A percentile compares a stretch with the other conserved stretches of the same genome.
Conservation (phyloP, 805 yeast species). For the Priceomyces castillae region DNA sequence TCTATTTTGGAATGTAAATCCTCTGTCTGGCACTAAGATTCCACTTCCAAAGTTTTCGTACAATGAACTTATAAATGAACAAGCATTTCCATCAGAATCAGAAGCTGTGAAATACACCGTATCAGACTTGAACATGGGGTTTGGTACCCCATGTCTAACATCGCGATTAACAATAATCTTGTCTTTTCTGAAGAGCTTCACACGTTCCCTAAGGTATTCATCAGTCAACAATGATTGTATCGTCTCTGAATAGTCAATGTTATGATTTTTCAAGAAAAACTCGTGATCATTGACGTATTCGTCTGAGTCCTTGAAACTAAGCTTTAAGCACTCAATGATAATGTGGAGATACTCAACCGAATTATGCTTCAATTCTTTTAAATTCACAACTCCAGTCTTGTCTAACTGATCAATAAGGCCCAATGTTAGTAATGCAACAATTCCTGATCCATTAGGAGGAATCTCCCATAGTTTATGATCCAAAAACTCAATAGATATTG, state of each 20-base stretch:
- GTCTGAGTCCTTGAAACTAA: conserved; percentile 73
- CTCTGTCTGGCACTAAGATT: conserved; percentile 60
- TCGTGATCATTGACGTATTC: conserved; percentile 66
- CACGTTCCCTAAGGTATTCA: conserved; percentile 50
- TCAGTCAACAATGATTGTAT: conserved; percentile 44
- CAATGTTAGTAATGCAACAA: conserved; percentile 68
- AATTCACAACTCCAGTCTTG: conserved; percentile 37
- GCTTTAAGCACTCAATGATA: conserved; percentile 66
- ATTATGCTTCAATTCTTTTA: conserved; percentile 53
- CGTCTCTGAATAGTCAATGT: conserved; percentile 15
- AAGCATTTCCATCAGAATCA: conserved; percentile 72
- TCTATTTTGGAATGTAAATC: conserved; percentile 72
- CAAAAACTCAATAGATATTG: conserved; percentile 52
- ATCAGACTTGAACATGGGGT: conserved; percentile 59
- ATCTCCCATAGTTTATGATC: conserved; percentile 68
- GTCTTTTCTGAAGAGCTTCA: conserved; percentile 41
- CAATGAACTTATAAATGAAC: conserved; percentile 76
- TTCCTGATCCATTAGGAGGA: conserved; percentile 83
- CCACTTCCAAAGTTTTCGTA: conserved; percentile 69
- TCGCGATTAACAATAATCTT: conserved; percentile 41
- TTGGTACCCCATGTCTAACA: conserved; percentile 54
- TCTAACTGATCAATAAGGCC: conserved; percentile 63
- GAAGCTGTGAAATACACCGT: conserved; percentile 67
- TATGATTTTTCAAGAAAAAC: conserved; percentile 22
- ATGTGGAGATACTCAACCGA: conserved; percentile 68